These are phyloP conservation scores for Amanita pallidorosea DNA, from an alignment of 768 basidiomycete genomes.

Conservation along the genomic window DNA sequence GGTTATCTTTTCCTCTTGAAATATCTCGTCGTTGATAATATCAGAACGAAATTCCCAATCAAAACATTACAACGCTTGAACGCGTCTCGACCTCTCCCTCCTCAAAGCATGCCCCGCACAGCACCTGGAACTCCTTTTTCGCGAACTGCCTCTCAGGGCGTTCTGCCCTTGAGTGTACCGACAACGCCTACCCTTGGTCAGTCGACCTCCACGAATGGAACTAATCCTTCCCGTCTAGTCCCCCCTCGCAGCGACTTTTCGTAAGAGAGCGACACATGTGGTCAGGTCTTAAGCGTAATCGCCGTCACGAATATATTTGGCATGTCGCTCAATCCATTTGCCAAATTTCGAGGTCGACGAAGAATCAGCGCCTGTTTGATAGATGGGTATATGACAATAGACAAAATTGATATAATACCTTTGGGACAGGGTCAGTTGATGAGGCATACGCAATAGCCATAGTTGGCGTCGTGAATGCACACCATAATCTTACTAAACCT, in stretches of 20 bases:
- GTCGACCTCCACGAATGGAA: background rate
- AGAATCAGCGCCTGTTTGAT: slow-evolving; percentile 26
- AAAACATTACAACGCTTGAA: slow-evolving; percentile 82
- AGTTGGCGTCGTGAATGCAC: slow-evolving; percentile 73
- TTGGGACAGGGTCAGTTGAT: slow-evolving; percentile 39
- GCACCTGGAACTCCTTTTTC: slow-evolving; percentile 23
- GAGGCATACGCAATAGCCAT: slow-evolving; percentile 74
- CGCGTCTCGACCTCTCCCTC: slow-evolving; percentile 19
- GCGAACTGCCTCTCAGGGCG: slow-evolving; percentile 11
- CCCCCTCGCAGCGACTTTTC: background rate
- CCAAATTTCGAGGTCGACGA: slow-evolving; percentile 22
- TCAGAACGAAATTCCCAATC: slow-evolving; percentile 89
- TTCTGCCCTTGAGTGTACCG: slow-evolving; percentile 4
- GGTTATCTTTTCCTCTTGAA: slow-evolving; percentile 5
- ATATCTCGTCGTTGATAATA: background rate
- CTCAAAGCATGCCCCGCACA: slow-evolving; percentile 13
- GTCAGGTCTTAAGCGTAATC: slow-evolving; percentile 20
- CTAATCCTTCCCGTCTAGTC: background rate
- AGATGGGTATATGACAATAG: background rate
- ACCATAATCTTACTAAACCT: slow-evolving; percentile 64
- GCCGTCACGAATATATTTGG: slow-evolving; percentile 50
- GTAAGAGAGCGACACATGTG: background rate
- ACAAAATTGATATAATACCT: slow-evolving; percentile 26
- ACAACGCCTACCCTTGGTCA: slow-evolving; percentile 8
- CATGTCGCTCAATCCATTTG: slow-evolving; percentile 11